These are phyloP conservation scores for Lecanosticta acicola DNA, from an alignment of 2,329 filamentous ascomycete genomes.

Conservation along the genomic window DNA sequence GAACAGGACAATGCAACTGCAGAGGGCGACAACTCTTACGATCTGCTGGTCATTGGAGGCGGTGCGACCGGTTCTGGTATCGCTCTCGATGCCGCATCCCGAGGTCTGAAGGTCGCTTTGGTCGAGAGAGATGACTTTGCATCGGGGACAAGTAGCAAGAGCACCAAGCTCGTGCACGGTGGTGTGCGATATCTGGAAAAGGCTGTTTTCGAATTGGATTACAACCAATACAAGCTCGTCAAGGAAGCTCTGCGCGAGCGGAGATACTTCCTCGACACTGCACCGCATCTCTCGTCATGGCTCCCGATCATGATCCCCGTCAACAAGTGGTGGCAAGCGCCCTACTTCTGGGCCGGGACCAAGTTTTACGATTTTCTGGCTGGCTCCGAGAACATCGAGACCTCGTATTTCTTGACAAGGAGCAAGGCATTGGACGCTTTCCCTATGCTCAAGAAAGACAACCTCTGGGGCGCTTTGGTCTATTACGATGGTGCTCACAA, in stretches of 20 bases:
- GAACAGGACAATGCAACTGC: conserved; percentile 25
- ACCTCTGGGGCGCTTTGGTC: conserved; percentile 73
- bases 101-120: conserved; percentile 71
- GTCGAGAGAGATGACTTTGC: conserved; percentile 81
- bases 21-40: conserved; percentile 51
- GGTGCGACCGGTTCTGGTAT: conserved; percentile 77
- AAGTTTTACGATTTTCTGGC: conserved; percentile 83
- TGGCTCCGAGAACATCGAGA: conserved; percentile 81
- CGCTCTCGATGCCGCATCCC: conserved; percentile 72
- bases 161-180: conserved; percentile 80
- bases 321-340: conserved; percentile 77
- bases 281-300: conserved; percentile 74
- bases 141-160: conserved; percentile 77
- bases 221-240: conserved; percentile 71
- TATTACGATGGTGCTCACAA: conserved; percentile 93
- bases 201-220: conserved; percentile 79
- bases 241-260: conserved; percentile 76
- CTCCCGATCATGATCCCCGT: conserved; percentile 79
- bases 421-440: conserved; percentile 83
- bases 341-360: conserved; percentile 71
- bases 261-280: conserved; percentile 76
- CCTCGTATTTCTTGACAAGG: conserved; percentile 79
- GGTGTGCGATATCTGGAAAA: conserved; percentile 82
- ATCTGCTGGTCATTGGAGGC: conserved; percentile 71
- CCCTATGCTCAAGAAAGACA: conserved; percentile 77